A percentile compares a stretch with the other conserved stretches of the same genome.
Evolutionary conservation across 192 early-diverging fungal genomes (phyloP).

Genomic region (Gigaspora rosea): DNA sequence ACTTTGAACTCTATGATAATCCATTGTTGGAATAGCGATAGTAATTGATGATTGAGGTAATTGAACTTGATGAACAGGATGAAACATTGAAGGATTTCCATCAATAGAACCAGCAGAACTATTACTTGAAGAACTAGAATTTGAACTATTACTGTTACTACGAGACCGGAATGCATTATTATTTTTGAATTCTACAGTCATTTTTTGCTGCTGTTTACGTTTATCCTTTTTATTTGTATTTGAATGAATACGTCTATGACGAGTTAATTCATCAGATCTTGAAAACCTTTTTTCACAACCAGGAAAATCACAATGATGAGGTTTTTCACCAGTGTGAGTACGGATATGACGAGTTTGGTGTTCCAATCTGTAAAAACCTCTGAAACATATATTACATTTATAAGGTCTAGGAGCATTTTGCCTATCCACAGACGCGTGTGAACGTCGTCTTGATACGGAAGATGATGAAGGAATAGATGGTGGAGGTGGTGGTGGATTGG

Average conservation of each 20-base stretch:
- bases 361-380: slow-evolving; percentile 74
- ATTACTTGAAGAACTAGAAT: neutral
- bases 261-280: slow-evolving; percentile 76
- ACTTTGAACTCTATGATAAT: too few relatives aligned
- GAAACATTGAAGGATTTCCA: neutral
- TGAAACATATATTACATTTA: slow-evolving; percentile 72
- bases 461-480: too few relatives aligned
- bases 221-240: slow-evolving; percentile 52
- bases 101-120: neutral
- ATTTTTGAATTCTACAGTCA: slow-evolving; percentile 18
- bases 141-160: slow-evolving; percentile 14
- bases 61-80: neutral
- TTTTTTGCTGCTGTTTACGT: slow-evolving; percentile 11
- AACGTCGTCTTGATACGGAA: neutral
- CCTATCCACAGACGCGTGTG: slow-evolving; percentile 1
- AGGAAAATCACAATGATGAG: slow-evolving; percentile 72
- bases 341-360: slow-evolving; percentile 81
- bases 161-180: neutral
- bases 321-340: slow-evolving; percentile 86
- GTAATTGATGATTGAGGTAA: neutral
- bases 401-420: slow-evolving; percentile 57
- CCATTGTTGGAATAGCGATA: neutral
- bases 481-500: too few relatives aligned
- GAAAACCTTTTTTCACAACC: slow-evolving; percentile 82
- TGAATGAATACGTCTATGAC: slow-evolving; percentile 67